These are phyloP conservation scores for Stachybotrys elegans DNA, from an alignment of 2,329 filamentous ascomycete species.

Conservation along the genomic window DNA sequence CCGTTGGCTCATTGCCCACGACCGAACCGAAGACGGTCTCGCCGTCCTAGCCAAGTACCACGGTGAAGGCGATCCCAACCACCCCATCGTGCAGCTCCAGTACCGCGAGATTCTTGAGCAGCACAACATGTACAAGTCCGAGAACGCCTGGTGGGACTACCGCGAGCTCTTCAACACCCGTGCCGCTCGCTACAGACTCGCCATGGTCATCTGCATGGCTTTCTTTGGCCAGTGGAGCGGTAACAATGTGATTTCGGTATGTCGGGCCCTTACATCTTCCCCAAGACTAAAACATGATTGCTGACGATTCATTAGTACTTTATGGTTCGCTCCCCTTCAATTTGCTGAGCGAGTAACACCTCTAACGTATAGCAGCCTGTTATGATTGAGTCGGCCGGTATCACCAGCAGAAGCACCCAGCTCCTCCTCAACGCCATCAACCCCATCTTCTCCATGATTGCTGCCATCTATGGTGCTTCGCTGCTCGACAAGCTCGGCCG, in stretches of 20 bases:
- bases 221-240: slow-evolving; percentile 49
- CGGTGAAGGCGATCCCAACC: slow-evolving; percentile 18
- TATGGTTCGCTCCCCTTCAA: slow-evolving; percentile 19
- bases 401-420: slow-evolving; percentile 31
- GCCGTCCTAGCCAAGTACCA: slow-evolving; percentile 27
- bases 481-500: slow-evolving; percentile 35
- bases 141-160: slow-evolving; percentile 55
- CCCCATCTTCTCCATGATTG: slow-evolving; percentile 35
- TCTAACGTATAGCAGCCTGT: slow-evolving; percentile 17
- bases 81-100: slow-evolving; percentile 30
- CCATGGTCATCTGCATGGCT: slow-evolving; percentile 44
- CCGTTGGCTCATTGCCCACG: slow-evolving; percentile 30
- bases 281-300: too few species aligned
- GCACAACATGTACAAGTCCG: slow-evolving; percentile 44
- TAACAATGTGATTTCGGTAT: slow-evolving; percentile 35
- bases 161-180: slow-evolving; percentile 42
- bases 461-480: slow-evolving; percentile 31
- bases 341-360: slow-evolving; percentile 4
- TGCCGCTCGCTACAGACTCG: slow-evolving; percentile 43
- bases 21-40: slow-evolving; percentile 24
- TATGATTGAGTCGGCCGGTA: slow-evolving; percentile 36
- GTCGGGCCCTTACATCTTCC: too few species aligned
- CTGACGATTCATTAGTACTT: slow-evolving; percentile 22
- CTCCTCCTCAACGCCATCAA: slow-evolving; percentile 38
- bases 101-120: slow-evolving; percentile 29